Conservation (phyloP, 495 filamentous ascomycete genomes). For the Letharia columbiana region DNA sequence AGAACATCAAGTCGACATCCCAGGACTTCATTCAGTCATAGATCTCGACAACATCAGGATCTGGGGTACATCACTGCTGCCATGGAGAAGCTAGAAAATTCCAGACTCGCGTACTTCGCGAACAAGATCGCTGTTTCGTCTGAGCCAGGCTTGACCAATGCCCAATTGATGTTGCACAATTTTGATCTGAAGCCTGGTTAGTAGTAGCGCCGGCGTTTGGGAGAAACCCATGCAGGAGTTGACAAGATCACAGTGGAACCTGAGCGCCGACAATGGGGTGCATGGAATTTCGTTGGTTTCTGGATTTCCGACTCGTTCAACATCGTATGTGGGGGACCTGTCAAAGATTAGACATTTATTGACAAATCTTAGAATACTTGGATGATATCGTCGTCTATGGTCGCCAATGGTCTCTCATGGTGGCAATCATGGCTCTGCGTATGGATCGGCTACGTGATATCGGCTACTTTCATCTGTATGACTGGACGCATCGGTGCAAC, state of each 20-base stretch:
- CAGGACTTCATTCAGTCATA: background rate
- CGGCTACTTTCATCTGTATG: slow-evolving; percentile 62
- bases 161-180: slow-evolving; percentile 87
- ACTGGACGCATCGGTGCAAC: slow-evolving; percentile 84
- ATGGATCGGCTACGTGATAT: slow-evolving; percentile 75
- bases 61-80: slow-evolving; percentile 3
- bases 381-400: slow-evolving; percentile 89
- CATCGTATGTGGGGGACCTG: slow-evolving; percentile 46
- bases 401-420: slow-evolving; percentile 74
- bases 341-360: slow-evolving; percentile 3
- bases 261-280: slow-evolving; percentile 74
- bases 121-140: slow-evolving; percentile 58
- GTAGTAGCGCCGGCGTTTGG: slow-evolving; percentile 5
- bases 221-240: background rate
- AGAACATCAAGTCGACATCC: background rate
- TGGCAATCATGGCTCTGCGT: slow-evolving; percentile 93
- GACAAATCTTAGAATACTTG: slow-evolving; percentile 61
- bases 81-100: slow-evolving; percentile 33
- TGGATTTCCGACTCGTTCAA: slow-evolving; percentile 95
- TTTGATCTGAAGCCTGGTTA: slow-evolving; percentile 76
- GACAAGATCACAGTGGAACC: slow-evolving; percentile 53
- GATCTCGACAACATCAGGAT: no score
- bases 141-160: slow-evolving; percentile 71
- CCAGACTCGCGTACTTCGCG: slow-evolving; percentile 22
- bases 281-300: slow-evolving; percentile 84